phyloP scores from a whole-genome alignment of 1,284 basidiomycete species.

The Boletellus dicymbophilus region DNA sequence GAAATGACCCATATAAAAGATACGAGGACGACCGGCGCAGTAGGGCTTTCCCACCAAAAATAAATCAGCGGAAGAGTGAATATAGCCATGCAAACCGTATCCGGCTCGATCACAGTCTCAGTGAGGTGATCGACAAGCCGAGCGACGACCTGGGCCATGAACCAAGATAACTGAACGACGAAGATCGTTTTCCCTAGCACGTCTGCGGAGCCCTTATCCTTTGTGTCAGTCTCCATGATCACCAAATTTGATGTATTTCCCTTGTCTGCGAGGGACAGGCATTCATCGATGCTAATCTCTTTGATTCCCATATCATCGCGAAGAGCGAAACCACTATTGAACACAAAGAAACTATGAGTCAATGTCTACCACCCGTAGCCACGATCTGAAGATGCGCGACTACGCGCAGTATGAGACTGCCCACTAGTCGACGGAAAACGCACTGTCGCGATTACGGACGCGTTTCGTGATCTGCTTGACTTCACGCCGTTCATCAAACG shows the following conservation, averaged over 20 bases:
- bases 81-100: slow-evolving; percentile 31
- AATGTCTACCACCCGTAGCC: slow-evolving; percentile 16
- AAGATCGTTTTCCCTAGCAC: slow-evolving; percentile 29
- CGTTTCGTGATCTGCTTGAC: slow-evolving; percentile 6
- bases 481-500: slow-evolving; percentile 23
- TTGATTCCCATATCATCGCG: neutral
- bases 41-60: slow-evolving; percentile 40
- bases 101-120: slow-evolving; percentile 34
- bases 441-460: neutral
- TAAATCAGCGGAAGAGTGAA: slow-evolving; percentile 29
- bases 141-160: slow-evolving; percentile 29
- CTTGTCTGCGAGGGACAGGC: neutral
- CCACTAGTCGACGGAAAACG: neutral
- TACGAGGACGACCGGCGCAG: slow-evolving; percentile 1
- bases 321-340: slow-evolving; percentile 31
- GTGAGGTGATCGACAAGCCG: slow-evolving; percentile 23
- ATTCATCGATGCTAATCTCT: neutral
- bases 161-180: slow-evolving; percentile 35
- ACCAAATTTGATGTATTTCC: slow-evolving; percentile 1
- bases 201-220: slow-evolving; percentile 33
- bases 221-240: slow-evolving; percentile 27
- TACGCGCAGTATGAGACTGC: neutral
- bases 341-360: slow-evolving; percentile 26
- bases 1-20: neutral
- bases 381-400: slow-evolving; percentile 5